These are phyloP conservation scores for Goniomonas avonlea DNA, from an alignment of 78 protist species.

Conservation along the genomic window DNA sequence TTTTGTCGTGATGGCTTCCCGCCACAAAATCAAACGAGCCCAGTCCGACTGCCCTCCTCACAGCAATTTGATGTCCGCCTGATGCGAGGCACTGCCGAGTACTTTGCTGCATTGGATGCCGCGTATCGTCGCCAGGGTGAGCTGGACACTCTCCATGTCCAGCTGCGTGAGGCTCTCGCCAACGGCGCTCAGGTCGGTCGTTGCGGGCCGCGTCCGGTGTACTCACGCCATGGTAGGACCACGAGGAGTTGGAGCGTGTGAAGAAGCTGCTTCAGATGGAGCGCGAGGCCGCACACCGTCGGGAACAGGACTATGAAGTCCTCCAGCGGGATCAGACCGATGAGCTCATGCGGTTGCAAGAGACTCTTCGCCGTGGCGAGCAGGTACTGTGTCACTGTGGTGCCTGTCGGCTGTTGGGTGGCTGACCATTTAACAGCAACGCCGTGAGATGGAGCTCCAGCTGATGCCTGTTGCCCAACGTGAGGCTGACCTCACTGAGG, in stretches of 20 bases:
- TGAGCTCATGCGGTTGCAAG: neutral
- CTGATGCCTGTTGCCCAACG: neutral
- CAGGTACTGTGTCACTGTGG: neutral
- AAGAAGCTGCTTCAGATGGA: conserved; percentile 1
- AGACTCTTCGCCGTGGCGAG: conserved; percentile 2
- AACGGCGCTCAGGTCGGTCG: neutral
- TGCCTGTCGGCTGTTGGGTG: neutral
- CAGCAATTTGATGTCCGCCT: conserved; percentile 11
- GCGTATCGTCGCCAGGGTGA: neutral
- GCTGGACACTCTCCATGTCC: neutral
- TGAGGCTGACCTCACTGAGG: neutral
- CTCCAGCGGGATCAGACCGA: too few species aligned
- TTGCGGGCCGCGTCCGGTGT: too few species aligned
- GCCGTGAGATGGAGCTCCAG: neutral
- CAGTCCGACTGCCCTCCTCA: neutral
- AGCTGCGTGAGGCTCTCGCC: neutral
- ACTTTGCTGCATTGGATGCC: neutral
- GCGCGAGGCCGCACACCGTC: conserved; percentile 2
- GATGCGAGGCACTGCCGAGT: neutral
- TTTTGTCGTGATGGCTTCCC: too few species aligned
- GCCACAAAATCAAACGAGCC: neutral
- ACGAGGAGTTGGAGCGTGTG: conserved; percentile 19
- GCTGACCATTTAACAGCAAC: neutral
- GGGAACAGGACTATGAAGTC: neutral
- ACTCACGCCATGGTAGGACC: too few species aligned